Evolutionary conservation across 352 stramenopile species (phyloP).

Genomic region (Pythium dissotocum): DNA sequence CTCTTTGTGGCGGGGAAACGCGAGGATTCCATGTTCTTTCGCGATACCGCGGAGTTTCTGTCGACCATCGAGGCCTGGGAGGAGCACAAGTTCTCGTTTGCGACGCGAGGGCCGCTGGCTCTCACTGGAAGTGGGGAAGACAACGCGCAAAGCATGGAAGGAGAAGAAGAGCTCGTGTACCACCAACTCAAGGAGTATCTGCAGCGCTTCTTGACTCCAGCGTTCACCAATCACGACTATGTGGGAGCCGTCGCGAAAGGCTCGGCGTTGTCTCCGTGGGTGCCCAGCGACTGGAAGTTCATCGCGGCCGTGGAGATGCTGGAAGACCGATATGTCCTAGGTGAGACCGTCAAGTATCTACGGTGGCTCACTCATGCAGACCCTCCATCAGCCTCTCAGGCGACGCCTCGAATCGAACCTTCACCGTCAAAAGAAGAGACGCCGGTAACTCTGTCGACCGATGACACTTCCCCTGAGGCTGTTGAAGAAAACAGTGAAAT

Average conservation of each 20-base stretch:
- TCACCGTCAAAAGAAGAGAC: neutral
- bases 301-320: conserved; percentile 42
- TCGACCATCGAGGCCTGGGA: conserved; percentile 41
- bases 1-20: conserved; percentile 50
- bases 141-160: neutral
- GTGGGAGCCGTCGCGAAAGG: conserved; percentile 25
- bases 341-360: conserved; percentile 65
- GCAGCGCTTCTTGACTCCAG: conserved; percentile 29
- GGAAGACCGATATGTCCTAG: conserved; percentile 50
- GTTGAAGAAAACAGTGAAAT: neutral
- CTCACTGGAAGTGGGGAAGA: neutral
- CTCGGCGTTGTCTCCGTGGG: conserved; percentile 31
- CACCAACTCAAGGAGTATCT: conserved; percentile 55
- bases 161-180: conserved; percentile 8
- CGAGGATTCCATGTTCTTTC: conserved; percentile 45
- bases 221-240: conserved; percentile 25
- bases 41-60: conserved; percentile 44
- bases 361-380: conserved; percentile 37
- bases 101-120: neutral
- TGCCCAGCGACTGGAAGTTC: conserved; percentile 44
- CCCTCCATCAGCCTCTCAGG: neutral
- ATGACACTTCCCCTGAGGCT: neutral
- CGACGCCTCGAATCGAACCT: neutral
- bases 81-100: conserved; percentile 59
- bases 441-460: neutral